Evolutionary conservation across 495 filamentous ascomycete genomes (phyloP), one percentile per base, ranked within the genome.

Genomic region (Lindgomyces ingoldianus): DNA sequence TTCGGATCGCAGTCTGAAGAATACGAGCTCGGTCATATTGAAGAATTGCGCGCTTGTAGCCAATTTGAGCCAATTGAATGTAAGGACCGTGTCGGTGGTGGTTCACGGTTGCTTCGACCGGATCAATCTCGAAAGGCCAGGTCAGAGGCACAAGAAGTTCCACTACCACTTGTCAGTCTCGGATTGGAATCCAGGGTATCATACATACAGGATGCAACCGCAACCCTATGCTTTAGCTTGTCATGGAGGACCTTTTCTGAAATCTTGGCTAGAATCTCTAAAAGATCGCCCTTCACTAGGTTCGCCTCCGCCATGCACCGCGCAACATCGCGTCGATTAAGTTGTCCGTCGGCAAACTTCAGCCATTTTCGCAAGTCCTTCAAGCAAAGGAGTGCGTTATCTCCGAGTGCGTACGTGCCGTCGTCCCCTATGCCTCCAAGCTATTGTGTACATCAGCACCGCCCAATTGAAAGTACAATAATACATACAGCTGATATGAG

Each of bases 331-430:
- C 95, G 88, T 57, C 94, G 88, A 70, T 96, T 95, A 57, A 88
- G 84, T 74, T 94, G 95, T 72, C 96, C 89, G 73, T 99, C 95
- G 81, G 95, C 95, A 60, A 96, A 81, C 72, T 89, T 91, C 69
- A 99, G 78, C 95, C 95, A 98, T 83, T 85, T 87, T 67, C 91
- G 91, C 44, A 98, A 81, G 76, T 99, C 95, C 54, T 92, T 89
- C 57, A 99, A 81, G 76, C 91, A 93, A 51, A 93, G 90, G 65
- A 95, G 75, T 8, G 95, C 92, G 75, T 97, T 93, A 73, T 98
- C 93, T 71, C 95, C 95, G 48, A 98, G 85, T 6, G 88, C 81
- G 75, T 99, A 99, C 59, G 81, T 81, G 47, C 89, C 91, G 54
- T 89, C 89, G 74, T 91, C 86, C 72, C 90, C 89, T 87, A 69